Evolutionary conservation across 2,329 filamentous ascomycete species (phyloP).

Genomic region (Colletotrichum brevisporum): DNA sequence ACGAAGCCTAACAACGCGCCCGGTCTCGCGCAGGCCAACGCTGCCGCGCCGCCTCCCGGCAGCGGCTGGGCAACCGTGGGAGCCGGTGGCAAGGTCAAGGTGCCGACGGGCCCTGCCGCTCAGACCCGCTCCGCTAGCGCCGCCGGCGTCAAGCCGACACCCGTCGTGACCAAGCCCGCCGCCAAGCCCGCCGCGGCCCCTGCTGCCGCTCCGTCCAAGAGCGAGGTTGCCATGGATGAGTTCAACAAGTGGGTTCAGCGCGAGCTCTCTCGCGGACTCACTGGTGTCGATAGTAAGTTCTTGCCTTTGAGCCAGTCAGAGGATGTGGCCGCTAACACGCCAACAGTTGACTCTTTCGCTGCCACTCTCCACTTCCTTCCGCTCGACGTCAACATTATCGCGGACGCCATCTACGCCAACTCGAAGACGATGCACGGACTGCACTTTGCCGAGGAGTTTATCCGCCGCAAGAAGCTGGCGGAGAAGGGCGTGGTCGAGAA

Average conservation of each 20-base stretch:
- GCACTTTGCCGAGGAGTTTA: slow-evolving; percentile 94
- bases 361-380: slow-evolving; percentile 82
- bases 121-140: slow-evolving; percentile 62
- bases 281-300: slow-evolving; percentile 66
- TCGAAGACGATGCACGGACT: slow-evolving; percentile 92
- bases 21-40: slow-evolving; percentile 56
- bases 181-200: slow-evolving; percentile 63
- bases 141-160: slow-evolving; percentile 58
- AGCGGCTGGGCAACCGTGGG: slow-evolving; percentile 94
- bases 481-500: slow-evolving; percentile 92
- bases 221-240: slow-evolving; percentile 81
- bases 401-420: slow-evolving; percentile 88
- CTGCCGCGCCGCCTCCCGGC: slow-evolving; percentile 56
- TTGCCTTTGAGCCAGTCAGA: neutral
- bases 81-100: slow-evolving; percentile 91
- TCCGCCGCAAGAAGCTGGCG: slow-evolving; percentile 91
- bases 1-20: slow-evolving; percentile 64
- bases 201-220: slow-evolving; percentile 61
- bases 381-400: slow-evolving; percentile 83
- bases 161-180: slow-evolving; percentile 65
- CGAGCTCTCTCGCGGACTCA: slow-evolving; percentile 82
- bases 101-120: slow-evolving; percentile 72
- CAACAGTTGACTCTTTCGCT: slow-evolving; percentile 83
- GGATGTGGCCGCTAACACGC: slow-evolving; percentile 49
- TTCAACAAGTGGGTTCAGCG: slow-evolving; percentile 93